These are phyloP conservation scores for Botrytis elliptica DNA, from an alignment of 2,329 filamentous ascomycete species.

Conservation along the genomic window DNA sequence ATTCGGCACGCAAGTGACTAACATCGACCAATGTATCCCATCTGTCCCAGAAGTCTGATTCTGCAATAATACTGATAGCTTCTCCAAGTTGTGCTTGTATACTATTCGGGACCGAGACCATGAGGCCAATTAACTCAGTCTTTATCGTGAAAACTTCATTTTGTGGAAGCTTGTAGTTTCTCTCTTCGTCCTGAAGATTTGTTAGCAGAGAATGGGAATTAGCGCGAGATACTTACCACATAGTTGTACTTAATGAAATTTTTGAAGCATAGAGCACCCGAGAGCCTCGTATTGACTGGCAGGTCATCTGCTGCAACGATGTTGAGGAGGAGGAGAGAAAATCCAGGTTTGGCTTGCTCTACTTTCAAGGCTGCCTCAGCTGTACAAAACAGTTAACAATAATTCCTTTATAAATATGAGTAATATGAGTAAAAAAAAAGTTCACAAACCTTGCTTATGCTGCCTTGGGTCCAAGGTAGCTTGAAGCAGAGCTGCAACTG, in stretches of 20 bases:
- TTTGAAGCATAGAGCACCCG: conserved; percentile 93
- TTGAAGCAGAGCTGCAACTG: conserved; percentile 79
- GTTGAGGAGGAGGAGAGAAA: conserved; percentile 83
- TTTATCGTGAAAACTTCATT: conserved; percentile 91
- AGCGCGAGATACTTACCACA: conserved; percentile 57
- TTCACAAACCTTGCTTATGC: conserved; percentile 77
- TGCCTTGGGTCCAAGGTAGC: conserved; percentile 85
- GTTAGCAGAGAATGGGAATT: conserved; percentile 23
- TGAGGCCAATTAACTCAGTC: conserved; percentile 89
- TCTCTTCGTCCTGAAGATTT: conserved; percentile 72
- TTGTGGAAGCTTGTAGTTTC: conserved; percentile 81
- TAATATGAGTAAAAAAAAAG: conserved; percentile 34
- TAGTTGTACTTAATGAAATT: conserved; percentile 96
- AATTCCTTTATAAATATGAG: conserved; percentile 30
- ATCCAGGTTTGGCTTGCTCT: conserved; percentile 80
- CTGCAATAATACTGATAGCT: conserved; percentile 94
- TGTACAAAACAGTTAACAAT: conserved; percentile 43
- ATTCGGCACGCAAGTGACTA: conserved; percentile 36
- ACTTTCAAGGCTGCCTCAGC: conserved; percentile 77
- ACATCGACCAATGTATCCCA: conserved; percentile 95
- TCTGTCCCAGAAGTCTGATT: conserved; percentile 93
- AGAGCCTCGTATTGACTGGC: conserved; percentile 76
- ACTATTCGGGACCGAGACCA: conserved; percentile 85
- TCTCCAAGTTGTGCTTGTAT: conserved; percentile 95
- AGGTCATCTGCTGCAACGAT: conserved; percentile 77